These are phyloP conservation scores for Penicillium dipodomyicola DNA, from an alignment of 495 filamentous ascomycete species.

Conservation along the genomic window DNA sequence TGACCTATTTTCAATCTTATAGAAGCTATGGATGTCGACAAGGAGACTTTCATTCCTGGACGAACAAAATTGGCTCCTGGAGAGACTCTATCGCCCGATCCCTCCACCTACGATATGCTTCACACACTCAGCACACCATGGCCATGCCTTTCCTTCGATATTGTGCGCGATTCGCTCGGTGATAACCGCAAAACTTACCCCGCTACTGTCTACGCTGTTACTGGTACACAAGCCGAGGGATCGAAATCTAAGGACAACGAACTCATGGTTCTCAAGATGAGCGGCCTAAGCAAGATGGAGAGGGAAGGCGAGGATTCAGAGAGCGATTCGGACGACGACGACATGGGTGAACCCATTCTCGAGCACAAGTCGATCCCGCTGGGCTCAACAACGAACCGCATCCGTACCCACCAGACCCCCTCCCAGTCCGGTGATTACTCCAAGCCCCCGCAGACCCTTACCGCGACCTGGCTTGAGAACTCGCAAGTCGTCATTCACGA, in stretches of 20 bases:
- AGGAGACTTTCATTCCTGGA: conserved; percentile 89
- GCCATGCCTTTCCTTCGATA: conserved; percentile 96
- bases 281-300: conserved; percentile 83
- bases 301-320: conserved; percentile 67
- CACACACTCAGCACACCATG: conserved; percentile 88
- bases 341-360: conserved; percentile 85
- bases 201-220: conserved; percentile 87
- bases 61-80: conserved; percentile 81
- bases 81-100: conserved; percentile 85
- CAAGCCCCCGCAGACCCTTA: conserved; percentile 71
- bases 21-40: conserved; percentile 89
- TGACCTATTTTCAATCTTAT: conserved; percentile 14
- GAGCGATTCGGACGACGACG: conserved; percentile 72
- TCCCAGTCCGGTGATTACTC: conserved; percentile 60
- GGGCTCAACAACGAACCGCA: conserved; percentile 84
- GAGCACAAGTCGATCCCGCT: conserved; percentile 87
- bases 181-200: conserved; percentile 88
- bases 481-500: conserved; percentile 89
- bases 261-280: conserved; percentile 92
- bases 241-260: conserved; percentile 78
- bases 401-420: conserved; percentile 75
- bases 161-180: conserved; percentile 82
- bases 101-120: conserved; percentile 92
- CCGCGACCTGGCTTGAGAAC: conserved; percentile 88
- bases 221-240: conserved; percentile 86